Evolutionary conservation across 73 alveolate genomes (phyloP).

Genomic region (Durusdinium trenchii): DNA sequence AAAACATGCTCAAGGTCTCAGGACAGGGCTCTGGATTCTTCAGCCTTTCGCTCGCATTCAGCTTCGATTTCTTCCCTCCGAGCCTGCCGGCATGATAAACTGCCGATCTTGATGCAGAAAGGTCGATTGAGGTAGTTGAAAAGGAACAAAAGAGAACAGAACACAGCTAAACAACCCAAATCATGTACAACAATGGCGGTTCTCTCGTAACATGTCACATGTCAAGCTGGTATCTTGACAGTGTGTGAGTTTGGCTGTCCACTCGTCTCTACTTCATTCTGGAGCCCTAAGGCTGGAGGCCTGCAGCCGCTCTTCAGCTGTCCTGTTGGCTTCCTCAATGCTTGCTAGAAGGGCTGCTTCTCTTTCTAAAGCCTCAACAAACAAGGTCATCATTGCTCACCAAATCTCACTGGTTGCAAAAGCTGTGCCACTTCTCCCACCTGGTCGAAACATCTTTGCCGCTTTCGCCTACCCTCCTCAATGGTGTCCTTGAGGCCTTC

Average conservation of each 20-base stretch:
- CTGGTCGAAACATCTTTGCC: constrained; percentile 87
- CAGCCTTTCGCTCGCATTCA: constrained; percentile 42
- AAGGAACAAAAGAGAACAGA: no score
- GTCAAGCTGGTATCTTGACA: background rate
- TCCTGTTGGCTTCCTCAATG: constrained; percentile 52
- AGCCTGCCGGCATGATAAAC: background rate
- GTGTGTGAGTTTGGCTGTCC: no score
- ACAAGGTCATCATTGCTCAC: no score
- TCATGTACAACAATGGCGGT: no score
- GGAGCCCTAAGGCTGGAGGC: background rate
- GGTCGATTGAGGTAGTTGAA: no score
- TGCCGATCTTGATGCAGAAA: no score
- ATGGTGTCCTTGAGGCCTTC: constrained; percentile 73
- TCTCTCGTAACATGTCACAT: background rate
- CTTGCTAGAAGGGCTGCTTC: constrained; percentile 81
- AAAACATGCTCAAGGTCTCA: background rate
- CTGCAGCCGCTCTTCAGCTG: constrained; percentile 94
- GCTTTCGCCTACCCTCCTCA: constrained; percentile 34
- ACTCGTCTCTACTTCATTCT: background rate
- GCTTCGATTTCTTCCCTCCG: constrained; percentile 72
- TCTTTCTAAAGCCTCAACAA: constrained; percentile 61
- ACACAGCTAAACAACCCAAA: no score
- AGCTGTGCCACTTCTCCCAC: background rate
- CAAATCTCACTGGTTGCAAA: background rate
- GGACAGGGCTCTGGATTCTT: constrained; percentile 21